These are phyloP conservation scores for Echinochloa phyllopogon DNA, from an alignment of 176 grass and related monocot genomes.

Conservation along the genomic window DNA sequence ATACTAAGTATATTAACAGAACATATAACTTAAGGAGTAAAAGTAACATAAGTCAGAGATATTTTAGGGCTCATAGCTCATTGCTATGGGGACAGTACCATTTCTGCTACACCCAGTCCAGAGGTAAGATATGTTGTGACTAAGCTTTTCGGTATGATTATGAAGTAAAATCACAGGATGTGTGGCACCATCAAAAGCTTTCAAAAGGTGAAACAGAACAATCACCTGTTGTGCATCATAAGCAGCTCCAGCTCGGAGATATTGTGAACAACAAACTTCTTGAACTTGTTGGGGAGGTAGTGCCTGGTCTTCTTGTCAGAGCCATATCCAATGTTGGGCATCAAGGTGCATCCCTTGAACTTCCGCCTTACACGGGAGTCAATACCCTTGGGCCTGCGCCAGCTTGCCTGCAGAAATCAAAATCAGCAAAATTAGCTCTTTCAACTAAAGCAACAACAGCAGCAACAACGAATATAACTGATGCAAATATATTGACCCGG, in stretches of 20 bases:
- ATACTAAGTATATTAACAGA: too few relatives aligned
- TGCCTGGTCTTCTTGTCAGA: conserved; percentile 71
- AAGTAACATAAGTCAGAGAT: too few relatives aligned
- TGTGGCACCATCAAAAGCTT: background rate
- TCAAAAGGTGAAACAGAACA: background rate
- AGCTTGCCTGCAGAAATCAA: conserved; percentile 42
- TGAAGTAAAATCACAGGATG: background rate
- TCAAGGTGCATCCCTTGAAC: conserved; percentile 77
- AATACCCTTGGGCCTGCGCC: conserved; percentile 70
- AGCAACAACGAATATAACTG: too few relatives aligned
- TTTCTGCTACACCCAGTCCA: background rate
- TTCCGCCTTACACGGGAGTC: conserved; percentile 66
- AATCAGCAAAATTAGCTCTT: background rate
- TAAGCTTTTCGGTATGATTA: background rate
- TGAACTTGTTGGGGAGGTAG: conserved; percentile 78
- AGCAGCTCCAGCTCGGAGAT: conserved; percentile 72
- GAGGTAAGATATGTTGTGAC: background rate
- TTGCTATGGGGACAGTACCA: background rate
- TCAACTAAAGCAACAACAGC: too few relatives aligned
- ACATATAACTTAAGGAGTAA: too few relatives aligned
- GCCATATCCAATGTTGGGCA: conserved; percentile 85
- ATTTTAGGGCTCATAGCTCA: background rate
- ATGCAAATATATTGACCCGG: background rate
- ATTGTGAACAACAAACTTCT: conserved; percentile 86
- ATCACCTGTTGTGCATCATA: conserved; percentile 82